These are phyloP conservation scores for Populus deltoides DNA, from an alignment of 345 rosid genomes.

Conservation along the genomic window DNA sequence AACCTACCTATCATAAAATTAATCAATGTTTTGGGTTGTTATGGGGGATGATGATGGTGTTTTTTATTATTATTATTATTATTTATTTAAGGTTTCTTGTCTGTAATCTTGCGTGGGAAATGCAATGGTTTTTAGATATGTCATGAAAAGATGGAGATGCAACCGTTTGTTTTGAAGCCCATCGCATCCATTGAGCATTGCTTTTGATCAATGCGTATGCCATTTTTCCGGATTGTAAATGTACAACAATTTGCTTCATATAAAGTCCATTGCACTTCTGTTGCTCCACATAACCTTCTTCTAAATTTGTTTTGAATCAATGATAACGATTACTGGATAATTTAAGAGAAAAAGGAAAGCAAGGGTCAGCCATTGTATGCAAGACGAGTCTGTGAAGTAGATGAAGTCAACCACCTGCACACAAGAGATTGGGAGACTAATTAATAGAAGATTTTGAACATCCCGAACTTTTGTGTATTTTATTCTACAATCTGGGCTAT, in stretches of 20 bases:
- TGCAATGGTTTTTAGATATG: background rate
- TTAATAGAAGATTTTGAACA: background rate
- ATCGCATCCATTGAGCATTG: background rate
- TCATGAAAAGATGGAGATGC: conserved; percentile 1
- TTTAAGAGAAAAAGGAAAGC: too few species aligned
- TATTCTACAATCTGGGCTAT: background rate
- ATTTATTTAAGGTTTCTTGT: background rate
- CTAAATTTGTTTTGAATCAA: background rate
- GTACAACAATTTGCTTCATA: background rate
- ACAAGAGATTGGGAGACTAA: background rate
- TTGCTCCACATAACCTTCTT: background rate
- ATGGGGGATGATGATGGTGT: background rate
- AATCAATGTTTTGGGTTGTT: background rate
- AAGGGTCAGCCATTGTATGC: background rate
- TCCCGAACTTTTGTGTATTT: background rate
- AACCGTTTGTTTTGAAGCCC: background rate
- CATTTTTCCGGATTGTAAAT: background rate
- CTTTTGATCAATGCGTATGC: background rate
- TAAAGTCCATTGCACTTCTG: background rate
- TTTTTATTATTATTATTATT: too few species aligned
- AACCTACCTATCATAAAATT: background rate
- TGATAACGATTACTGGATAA: background rate
- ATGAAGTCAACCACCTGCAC: background rate
- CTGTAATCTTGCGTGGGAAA: background rate
- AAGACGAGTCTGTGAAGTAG: too few species aligned